Percentiles rank a stretch among this genome's conserved stretches.
Evolutionary conservation across 805 yeast genomes (phyloP).

Genomic region (Debaryomyces castellii): DNA sequence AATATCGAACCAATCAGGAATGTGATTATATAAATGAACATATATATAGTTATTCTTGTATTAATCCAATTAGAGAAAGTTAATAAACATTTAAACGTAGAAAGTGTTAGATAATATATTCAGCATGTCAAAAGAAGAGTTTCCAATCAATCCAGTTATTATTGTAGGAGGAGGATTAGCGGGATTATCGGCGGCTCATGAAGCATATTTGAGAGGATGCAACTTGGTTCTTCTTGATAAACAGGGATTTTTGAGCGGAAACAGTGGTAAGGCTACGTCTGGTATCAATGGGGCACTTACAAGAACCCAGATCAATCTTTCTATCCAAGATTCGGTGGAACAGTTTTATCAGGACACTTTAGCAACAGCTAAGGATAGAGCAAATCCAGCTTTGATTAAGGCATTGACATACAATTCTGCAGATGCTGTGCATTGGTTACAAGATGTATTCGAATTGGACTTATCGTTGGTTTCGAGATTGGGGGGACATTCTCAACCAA

Average conservation of each 20-base stretch:
- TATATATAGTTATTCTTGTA: neutral
- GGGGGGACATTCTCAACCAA: constrained; percentile 79
- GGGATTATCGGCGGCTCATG: constrained; percentile 63
- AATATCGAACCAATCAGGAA: constrained; percentile 1
- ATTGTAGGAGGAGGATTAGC: constrained; percentile 68
- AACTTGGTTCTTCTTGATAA: constrained; percentile 56
- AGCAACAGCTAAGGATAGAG: constrained; percentile 61
- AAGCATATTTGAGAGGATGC: constrained; percentile 51
- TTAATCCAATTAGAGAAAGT: neutral
- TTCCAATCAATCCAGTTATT: constrained; percentile 41
- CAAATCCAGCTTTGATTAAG: constrained; percentile 56
- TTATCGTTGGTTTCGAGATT: constrained; percentile 68
- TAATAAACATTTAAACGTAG: neutral
- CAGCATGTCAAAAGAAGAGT: neutral
- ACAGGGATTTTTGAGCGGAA: constrained; percentile 61
- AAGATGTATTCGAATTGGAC: constrained; percentile 58
- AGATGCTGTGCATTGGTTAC: constrained; percentile 73
- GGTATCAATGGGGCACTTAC: constrained; percentile 77
- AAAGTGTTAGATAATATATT: neutral
- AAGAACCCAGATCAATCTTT: constrained; percentile 50
- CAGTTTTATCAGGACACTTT: constrained; percentile 66
- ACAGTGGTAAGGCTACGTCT: constrained; percentile 65
- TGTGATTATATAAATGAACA: neutral
- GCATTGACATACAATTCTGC: constrained; percentile 62
- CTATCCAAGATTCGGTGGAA: constrained; percentile 56